Percentiles rank a stretch among this genome's conserved stretches.
phyloP scores from a whole-genome alignment of 805 yeast genomes.

The Limtongia smithiae region DNA sequence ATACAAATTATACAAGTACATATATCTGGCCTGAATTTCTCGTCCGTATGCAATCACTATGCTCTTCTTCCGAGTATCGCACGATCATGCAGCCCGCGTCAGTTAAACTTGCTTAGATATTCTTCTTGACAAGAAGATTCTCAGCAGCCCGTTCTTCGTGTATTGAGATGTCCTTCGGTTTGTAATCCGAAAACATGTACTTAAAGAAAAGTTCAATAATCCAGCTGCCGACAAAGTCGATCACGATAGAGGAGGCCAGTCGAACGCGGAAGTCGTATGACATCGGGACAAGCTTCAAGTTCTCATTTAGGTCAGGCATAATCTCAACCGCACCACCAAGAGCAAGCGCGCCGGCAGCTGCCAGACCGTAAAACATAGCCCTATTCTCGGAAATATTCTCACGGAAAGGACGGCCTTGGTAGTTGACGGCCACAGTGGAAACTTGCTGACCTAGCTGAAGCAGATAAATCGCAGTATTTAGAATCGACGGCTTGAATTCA shows the following conservation, averaged over 20 bases:
- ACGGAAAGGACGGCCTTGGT: slow-evolving; percentile 95
- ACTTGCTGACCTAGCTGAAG: slow-evolving; percentile 94
- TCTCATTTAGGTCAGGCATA: slow-evolving; percentile 88
- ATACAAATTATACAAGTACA: background rate
- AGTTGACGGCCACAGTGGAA: slow-evolving; percentile 95
- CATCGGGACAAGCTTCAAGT: slow-evolving; percentile 91
- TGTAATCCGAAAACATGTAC: slow-evolving; percentile 80
- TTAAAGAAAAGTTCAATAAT: slow-evolving; percentile 77
- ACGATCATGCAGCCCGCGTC: too few relatives aligned
- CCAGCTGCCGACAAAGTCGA: slow-evolving; percentile 77
- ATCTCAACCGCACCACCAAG: slow-evolving; percentile 91
- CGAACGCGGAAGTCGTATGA: slow-evolving; percentile 64
- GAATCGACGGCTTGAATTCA: slow-evolving; percentile 78
- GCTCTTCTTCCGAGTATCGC: too few relatives aligned
- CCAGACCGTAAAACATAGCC: slow-evolving; percentile 94
- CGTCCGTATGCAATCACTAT: too few relatives aligned
- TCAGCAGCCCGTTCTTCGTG: slow-evolving; percentile 20
- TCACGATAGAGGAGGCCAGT: slow-evolving; percentile 65
- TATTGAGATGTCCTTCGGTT: slow-evolving; percentile 84
- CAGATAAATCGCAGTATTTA: slow-evolving; percentile 94
- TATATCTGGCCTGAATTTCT: too few relatives aligned
- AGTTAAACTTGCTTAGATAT: background rate
- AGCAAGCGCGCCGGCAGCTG: slow-evolving; percentile 87
- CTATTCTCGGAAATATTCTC: slow-evolving; percentile 84
- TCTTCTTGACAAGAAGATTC: slow-evolving; percentile 18